Evolutionary conservation across 2,329 filamentous ascomycete genomes (phyloP).

Genomic region (Cordyceps cateniannulata): DNA sequence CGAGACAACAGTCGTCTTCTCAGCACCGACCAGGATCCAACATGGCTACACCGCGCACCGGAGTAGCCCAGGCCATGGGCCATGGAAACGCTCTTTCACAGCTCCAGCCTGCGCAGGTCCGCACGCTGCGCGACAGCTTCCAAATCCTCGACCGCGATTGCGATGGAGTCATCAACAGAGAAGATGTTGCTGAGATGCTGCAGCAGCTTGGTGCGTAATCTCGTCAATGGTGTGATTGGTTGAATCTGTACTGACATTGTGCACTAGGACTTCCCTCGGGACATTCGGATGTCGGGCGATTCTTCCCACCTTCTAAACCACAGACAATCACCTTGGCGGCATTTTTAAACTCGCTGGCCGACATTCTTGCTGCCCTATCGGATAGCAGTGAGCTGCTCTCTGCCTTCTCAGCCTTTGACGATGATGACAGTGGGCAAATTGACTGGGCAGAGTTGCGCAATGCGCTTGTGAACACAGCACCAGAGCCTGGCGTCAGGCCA

Average conservation of each 20-base stretch:
- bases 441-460: slow-evolving; percentile 77
- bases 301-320: slow-evolving; percentile 69
- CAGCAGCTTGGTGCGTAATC: slow-evolving; percentile 63
- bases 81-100: slow-evolving; percentile 57
- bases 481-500: slow-evolving; percentile 61
- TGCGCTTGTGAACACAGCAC: slow-evolving; percentile 73
- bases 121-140: slow-evolving; percentile 86
- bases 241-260: not conserved
- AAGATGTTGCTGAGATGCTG: slow-evolving; percentile 84
- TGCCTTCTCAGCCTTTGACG: slow-evolving; percentile 91
- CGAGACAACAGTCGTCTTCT: slow-evolving; percentile 18
- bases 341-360: slow-evolving; percentile 78
- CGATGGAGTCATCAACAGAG: slow-evolving; percentile 72
- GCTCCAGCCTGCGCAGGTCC: slow-evolving; percentile 73
- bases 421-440: slow-evolving; percentile 89
- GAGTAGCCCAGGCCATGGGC: slow-evolving; percentile 30
- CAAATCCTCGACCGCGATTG: slow-evolving; percentile 88
- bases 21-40: not conserved
- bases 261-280: slow-evolving; percentile 64
- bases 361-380: slow-evolving; percentile 66
- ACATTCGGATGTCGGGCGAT: slow-evolving; percentile 63
- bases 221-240: not conserved
- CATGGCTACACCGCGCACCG: slow-evolving; percentile 33
- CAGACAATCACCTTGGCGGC: slow-evolving; percentile 75
- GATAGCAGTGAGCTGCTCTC: slow-evolving; percentile 74